Evolutionary conservation across 2,329 filamentous ascomycete genomes (phyloP), one percentile per base, ranked within the genome.

Genomic region (Colletotrichum sp.): DNA sequence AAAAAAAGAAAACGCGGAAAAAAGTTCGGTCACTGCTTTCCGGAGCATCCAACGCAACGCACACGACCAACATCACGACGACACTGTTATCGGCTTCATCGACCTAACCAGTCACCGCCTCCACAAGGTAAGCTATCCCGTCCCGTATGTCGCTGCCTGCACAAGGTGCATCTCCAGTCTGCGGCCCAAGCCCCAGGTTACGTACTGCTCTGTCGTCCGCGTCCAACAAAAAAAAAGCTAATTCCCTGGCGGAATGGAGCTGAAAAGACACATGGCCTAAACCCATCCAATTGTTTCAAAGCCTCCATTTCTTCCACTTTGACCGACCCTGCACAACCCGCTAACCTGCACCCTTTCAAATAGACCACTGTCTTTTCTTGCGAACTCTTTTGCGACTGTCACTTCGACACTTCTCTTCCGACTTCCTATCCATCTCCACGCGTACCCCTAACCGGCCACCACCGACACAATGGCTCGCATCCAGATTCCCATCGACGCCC

Each of bases 401-500:
- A 55, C 26, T 32, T 52, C 55, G 60, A 63, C 63, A 34, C 22
- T 52, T 34, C 57, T 26, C 22, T 34, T 8, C 18, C 28, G 28
- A 22, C 59, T 32, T 28, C 28, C 28, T 5, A 13, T 64, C 62
- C 68, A 57, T 48, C 52, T 57, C 48, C 44, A 65, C 72, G 55
- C 39, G 30, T 44, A 44, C 28, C 16, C 44, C 9, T 30, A 8
- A 62, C 6, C 18, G 30, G 22, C 69, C 18, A 30, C 6, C 39
- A 59, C 72, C 69, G 66, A 63, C 80, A 80, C 78, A 77, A 98
- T 98, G 96, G 90, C 95, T 80, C 93, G 95, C 85, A 95, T 99
- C 83, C 95, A 95, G 90, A 97, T 99, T 80, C 97, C 97, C 73
- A 90, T 99, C 82, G 96, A 98, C 85, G 92, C 94, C 82, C 88